Base-by-base conservation (phyloP, 192 early-diverging fungal genomes). In the Backusella australiensis region DNA sequence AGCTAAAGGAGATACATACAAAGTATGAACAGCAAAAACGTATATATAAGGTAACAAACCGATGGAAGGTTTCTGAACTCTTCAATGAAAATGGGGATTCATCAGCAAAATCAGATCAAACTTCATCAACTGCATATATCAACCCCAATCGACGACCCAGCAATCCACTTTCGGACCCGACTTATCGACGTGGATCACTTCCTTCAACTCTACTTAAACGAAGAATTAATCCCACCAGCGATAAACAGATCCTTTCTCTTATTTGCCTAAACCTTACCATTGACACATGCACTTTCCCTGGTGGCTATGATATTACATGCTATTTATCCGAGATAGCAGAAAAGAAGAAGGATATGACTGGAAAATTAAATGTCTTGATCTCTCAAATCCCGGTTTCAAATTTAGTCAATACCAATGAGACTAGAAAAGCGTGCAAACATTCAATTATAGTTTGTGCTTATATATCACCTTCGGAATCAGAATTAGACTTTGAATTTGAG, bases 381-480 rank as follows among this genome's bases (percentile, higher is more conserved):
- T 66, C 72, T 17, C 32, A 81, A 63, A 71, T 73, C 21, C 39
- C 65, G 17, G 44, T 71, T 21, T 76, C 79, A 8, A 49, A 74
- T 36, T 21, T 73, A n/a, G 49, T 77, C 63, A 71, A 44, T 17
- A 66, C 53, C 42, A 68, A n/a, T 34, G 74, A 67, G 23, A 39
- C 59, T 69, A 73, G 69, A 69, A 38, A 66, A 14, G 41, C 71
- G 1, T 26, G 12, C 32, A 76, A 81, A 36, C 79, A 76, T 44
- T 38, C 68, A 26, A 49, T 77, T 21, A 34, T 56, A 38, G 29
- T 65, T 12, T 11, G 52, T 68, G 52, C 35, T 42, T 56, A 73
- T 76, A 8, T 39, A 23, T 67, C 41, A 2, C n/a, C 34, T n/a
- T 42, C 46, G 9, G 23, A 52, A 44, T 52, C 72, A 46, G 72